Percentiles rank a stretch among this genome's conserved stretches.
Evolutionary conservation across 2,329 filamentous ascomycete species (phyloP).

Genomic region (Lachnellula suecica): DNA sequence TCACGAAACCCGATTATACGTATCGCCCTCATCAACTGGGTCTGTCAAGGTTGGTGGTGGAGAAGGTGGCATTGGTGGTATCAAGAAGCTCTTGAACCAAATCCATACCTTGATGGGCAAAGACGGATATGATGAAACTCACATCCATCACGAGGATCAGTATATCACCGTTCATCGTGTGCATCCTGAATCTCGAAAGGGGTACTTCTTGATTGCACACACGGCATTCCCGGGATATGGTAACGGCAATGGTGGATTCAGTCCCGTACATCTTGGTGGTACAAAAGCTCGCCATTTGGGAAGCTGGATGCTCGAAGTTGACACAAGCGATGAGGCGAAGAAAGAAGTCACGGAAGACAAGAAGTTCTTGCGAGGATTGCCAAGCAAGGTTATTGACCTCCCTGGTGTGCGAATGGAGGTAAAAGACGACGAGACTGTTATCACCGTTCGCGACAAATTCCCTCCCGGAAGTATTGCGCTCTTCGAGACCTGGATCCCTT

Average conservation of each 20-base stretch:
- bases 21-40: constrained; percentile 68
- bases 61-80: constrained; percentile 81
- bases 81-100: constrained; percentile 92
- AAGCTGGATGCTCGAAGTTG: constrained; percentile 89
- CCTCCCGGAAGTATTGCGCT: constrained; percentile 92
- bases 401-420: constrained; percentile 71
- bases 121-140: constrained; percentile 90
- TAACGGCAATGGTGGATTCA: constrained; percentile 78
- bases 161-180: constrained; percentile 96
- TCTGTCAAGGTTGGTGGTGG: constrained; percentile 65
- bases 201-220: constrained; percentile 93
- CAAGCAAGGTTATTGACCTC: constrained; percentile 74
- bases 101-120: constrained; percentile 96
- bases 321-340: constrained; percentile 69
- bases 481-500: constrained; percentile 94
- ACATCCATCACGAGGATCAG: constrained; percentile 94
- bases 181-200: constrained; percentile 87
- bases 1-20: constrained; percentile 81
- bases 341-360: constrained; percentile 66
- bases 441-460: constrained; percentile 79
- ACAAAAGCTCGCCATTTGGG: constrained; percentile 85
- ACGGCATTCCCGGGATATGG: constrained; percentile 93
- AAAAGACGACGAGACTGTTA: constrained; percentile 72
- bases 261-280: constrained; percentile 75
- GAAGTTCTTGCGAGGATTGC: constrained; percentile 74